Percentiles rank a stretch among this genome's conserved stretches.
These are phyloP conservation scores for Ananas comosus DNA, from an alignment of 176 grass and related monocot genomes.

Conservation along the genomic window DNA sequence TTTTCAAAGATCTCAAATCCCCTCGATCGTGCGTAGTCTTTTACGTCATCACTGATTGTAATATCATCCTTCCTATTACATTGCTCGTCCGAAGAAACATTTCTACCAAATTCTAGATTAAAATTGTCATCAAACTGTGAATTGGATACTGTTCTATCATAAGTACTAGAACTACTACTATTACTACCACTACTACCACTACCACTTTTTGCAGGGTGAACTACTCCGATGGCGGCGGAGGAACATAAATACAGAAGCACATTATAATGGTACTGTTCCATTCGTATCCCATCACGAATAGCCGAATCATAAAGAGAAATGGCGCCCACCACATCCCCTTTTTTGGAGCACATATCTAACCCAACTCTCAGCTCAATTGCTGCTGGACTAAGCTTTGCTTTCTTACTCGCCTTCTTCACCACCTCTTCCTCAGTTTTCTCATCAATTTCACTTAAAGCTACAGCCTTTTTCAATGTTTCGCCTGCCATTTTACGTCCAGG, in stretches of 20 bases:
- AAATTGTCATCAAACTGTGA: not conserved
- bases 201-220: conserved; percentile 54
- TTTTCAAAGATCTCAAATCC: conserved; percentile 55
- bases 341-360: conserved; percentile 63
- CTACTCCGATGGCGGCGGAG: conserved; percentile 38
- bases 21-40: conserved; percentile 32
- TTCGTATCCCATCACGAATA: conserved; percentile 23
- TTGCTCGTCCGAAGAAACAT: not conserved
- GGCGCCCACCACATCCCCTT: conserved; percentile 44
- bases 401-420: conserved; percentile 13
- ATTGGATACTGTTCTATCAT: not conserved
- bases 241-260: conserved; percentile 66
- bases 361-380: conserved; percentile 28
- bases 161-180: conserved; percentile 13
- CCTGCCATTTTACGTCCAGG: conserved; percentile 8
- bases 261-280: conserved; percentile 59
- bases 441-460: conserved; percentile 12
- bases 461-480: conserved; percentile 3
- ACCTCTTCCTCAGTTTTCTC: conserved; percentile 7
- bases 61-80: conserved; percentile 5
- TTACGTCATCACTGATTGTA: conserved; percentile 33
- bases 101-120: not conserved
- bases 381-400: not conserved
- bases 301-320: conserved; percentile 44
- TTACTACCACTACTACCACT: conserved; percentile 15